Evolutionary conservation across 2,329 filamentous ascomycete species (phyloP), one percentile per base, ranked within the genome.

Genomic region (Verticillium klebahnii): DNA sequence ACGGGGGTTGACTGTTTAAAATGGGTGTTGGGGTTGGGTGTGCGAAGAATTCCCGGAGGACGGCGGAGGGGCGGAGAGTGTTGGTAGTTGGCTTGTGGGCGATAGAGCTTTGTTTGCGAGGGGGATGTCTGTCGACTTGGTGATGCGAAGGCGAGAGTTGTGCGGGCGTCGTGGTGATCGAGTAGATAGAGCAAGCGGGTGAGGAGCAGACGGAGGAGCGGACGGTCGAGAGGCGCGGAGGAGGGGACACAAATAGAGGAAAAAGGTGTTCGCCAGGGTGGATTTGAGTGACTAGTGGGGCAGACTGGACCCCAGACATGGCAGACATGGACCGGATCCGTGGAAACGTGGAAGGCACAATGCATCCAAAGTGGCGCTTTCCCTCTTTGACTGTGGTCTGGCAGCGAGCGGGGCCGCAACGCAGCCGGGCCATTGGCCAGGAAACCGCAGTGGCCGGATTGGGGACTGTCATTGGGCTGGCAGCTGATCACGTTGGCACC

Each of bases 1-100:
- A 69, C 61, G 67, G 65, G 65, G 66, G 63, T 64, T 64, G 58
- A 60, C 69, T 58, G 68, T 58, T 66, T 60, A 58, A 65, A 63
- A 62, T 59, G 64, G 65, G 65, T 58, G 34, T 45, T 58, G 63
- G 62, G 58, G 19, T 37, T 37, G 50, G 58, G 32, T 25, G 36
- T 56, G 60, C 8, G 12, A 25, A 23, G 19, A 23, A 12, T 52
- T 52, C 45, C 45, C n/a, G 45, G 9, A 52, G 56, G 54, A 54
- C 75, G 19, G 60, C 54, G 23, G 57, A 34, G 62, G 29, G 60
- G 54, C 56, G 56, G 19, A 58, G 39, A 52, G 52, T 37, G 63
- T 57, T 61, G 61, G 50, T 59, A 59, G 23, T 60, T 57, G 64
- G 54, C 60, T 55, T 39, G 34, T 45, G 31, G 45, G 32, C 32